Percentiles rank a stretch among this genome's conserved stretches.
Conservation (phyloP, 2,329 filamentous ascomycete genomes). For the Mycosphaerella sp. region DNA sequence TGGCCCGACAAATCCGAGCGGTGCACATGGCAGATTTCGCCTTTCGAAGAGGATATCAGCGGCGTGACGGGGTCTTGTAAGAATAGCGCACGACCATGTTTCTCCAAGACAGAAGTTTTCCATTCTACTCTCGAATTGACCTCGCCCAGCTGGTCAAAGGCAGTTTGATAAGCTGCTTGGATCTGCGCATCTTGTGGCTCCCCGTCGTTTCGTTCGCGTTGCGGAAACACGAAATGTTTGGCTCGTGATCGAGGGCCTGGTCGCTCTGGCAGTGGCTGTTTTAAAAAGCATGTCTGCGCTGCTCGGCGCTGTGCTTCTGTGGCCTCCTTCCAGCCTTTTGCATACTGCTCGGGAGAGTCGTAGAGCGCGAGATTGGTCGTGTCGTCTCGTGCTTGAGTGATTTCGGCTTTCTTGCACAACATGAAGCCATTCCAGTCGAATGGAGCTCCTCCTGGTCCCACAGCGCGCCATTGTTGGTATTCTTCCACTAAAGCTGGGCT, state of each 20-base stretch:
- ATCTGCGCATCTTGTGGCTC: conserved; percentile 1
- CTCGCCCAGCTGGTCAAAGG: conserved; percentile 5
- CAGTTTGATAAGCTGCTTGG: conserved; percentile 1
- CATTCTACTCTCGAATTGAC: neutral
- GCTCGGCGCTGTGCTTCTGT: conserved; percentile 1
- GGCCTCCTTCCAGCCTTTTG: conserved; percentile 3
- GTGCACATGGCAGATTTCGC: conserved; percentile 16
- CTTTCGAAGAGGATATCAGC: neutral
- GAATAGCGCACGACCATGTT: conserved; percentile 12
- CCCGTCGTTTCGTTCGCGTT: conserved; percentile 5
- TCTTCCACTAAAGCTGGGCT: conserved; percentile 4
- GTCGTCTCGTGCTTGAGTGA: conserved; percentile 3
- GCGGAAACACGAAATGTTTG: conserved; percentile 5
- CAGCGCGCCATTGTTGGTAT: conserved; percentile 9
- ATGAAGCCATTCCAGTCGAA: conserved; percentile 8
- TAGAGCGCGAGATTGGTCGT: conserved; percentile 6
- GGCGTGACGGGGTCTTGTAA: neutral
- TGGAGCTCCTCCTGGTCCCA: conserved; percentile 9
- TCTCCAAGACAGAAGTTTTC: conserved; percentile 12
- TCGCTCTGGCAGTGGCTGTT: neutral
- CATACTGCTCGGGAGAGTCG: neutral
- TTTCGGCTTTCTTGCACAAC: conserved; percentile 1
- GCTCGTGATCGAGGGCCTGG: conserved; percentile 2
- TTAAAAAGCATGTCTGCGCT: conserved; percentile 3
- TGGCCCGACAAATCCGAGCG: conserved; percentile 11